Conservation (phyloP, 2,329 filamentous ascomycete species). For the Phialocephala sp. region DNA sequence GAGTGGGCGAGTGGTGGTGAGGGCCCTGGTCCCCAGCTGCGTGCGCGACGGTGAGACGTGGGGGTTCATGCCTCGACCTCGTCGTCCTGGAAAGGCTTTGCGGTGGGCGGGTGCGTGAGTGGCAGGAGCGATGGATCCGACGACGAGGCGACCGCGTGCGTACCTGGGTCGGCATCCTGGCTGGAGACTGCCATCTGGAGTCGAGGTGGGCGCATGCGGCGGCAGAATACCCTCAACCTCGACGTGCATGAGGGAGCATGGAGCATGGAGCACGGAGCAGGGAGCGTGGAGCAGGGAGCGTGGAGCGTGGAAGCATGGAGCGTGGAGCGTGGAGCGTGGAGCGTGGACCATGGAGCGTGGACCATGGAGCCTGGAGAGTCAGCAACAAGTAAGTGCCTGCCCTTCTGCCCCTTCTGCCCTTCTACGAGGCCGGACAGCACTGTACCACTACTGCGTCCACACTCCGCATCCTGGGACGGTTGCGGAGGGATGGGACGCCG, state of each 20-base stretch:
- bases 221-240: background rate
- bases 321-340: too few relatives aligned
- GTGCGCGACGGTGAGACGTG: conserved; percentile 1
- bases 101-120: background rate
- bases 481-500: background rate
- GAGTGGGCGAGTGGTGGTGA: too few relatives aligned
- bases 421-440: too few relatives aligned
- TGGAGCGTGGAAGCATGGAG: too few relatives aligned
- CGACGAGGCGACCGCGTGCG: background rate
- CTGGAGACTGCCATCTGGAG: background rate
- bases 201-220: background rate
- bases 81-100: background rate
- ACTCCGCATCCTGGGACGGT: too few relatives aligned
- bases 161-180: background rate
- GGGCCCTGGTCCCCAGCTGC: background rate
- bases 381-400: too few relatives aligned
- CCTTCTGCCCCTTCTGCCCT: too few relatives aligned
- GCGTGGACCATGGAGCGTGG: too few relatives aligned
- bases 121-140: background rate
- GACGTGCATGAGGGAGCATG: background rate
- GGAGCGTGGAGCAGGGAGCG: too few relatives aligned
- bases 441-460: too few relatives aligned
- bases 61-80: background rate
- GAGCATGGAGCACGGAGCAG: too few relatives aligned
- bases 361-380: too few relatives aligned